Conservation (phyloP, 106 monocot species). For the Phalaenopsis equestris region DNA sequence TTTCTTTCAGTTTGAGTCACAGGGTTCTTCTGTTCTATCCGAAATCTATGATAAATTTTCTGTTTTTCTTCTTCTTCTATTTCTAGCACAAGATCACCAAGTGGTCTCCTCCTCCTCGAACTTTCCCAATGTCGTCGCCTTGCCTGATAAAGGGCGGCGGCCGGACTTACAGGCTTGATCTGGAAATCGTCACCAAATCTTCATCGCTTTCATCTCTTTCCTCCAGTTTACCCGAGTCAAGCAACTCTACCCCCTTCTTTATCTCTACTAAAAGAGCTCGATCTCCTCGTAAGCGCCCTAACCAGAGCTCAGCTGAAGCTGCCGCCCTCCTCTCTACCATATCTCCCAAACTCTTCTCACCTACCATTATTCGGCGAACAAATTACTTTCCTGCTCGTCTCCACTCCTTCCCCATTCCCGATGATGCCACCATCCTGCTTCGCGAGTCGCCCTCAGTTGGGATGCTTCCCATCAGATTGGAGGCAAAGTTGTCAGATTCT, state of each 20-base stretch:
- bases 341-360: conserved; percentile 65
- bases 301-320: conserved; percentile 78
- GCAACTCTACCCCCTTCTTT: conserved; percentile 33
- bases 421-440: conserved; percentile 36
- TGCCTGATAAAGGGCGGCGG: conserved; percentile 31
- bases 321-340: conserved; percentile 77
- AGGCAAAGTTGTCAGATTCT: background rate
- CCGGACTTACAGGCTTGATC: conserved; percentile 54
- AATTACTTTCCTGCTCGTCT: conserved; percentile 33
- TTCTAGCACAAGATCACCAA: background rate
- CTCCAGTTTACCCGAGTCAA: conserved; percentile 44
- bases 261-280: conserved; percentile 75
- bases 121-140: conserved; percentile 3
- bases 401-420: conserved; percentile 29
- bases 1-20: background rate
- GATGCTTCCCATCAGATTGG: background rate
- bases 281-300: conserved; percentile 71
- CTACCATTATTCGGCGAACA: conserved; percentile 34
- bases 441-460: conserved; percentile 6
- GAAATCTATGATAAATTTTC: background rate
- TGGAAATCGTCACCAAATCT: conserved; percentile 58
- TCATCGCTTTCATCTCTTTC: conserved; percentile 16
- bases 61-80: background rate
- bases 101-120: background rate
- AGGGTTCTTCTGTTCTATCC: background rate